A percentile compares a stretch with the other conserved stretches of the same genome.
These are phyloP conservation scores for Tubosaeta sp. DNA, from an alignment of 768 basidiomycete genomes.

Conservation along the genomic window DNA sequence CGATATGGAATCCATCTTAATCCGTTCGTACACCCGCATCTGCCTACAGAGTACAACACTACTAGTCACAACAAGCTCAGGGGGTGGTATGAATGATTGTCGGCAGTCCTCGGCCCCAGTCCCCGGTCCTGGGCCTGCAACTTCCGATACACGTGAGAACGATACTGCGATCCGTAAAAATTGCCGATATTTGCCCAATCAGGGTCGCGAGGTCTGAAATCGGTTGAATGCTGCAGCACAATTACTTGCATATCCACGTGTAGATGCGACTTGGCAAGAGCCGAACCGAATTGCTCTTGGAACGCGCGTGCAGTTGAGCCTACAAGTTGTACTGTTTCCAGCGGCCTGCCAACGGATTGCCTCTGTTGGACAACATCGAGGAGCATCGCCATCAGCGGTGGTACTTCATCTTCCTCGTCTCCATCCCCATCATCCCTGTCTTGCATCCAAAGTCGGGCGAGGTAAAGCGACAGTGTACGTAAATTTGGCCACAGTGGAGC, in stretches of 20 bases:
- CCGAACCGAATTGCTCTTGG: conserved; percentile 23
- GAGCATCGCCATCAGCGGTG: conserved; percentile 27
- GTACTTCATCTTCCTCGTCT: conserved; percentile 32
- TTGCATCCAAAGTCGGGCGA: conserved; percentile 26
- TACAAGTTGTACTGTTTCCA: conserved; percentile 25
- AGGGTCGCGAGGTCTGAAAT: conserved; percentile 17
- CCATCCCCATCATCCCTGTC: conserved; percentile 28
- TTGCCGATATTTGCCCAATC: conserved; percentile 27
- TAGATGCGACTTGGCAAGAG: conserved; percentile 25
- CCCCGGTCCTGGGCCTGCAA: conserved; percentile 27
- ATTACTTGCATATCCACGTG: conserved; percentile 23
- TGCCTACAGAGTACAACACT: not conserved
- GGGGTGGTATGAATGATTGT: conserved; percentile 25
- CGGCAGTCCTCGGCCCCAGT: conserved; percentile 22
- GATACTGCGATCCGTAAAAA: conserved; percentile 31
- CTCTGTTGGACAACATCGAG: conserved; percentile 31
- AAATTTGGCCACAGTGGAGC: conserved; percentile 30
- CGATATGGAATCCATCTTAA: not conserved
- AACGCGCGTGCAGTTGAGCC: conserved; percentile 20
- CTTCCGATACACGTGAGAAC: conserved; percentile 28
- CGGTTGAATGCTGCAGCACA: conserved; percentile 10
- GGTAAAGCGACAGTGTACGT: conserved; percentile 26
- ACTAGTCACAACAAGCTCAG: conserved; percentile 11
- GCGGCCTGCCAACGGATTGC: conserved; percentile 27
- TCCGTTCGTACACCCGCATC: conserved; percentile 6